Evolutionary conservation across 768 basidiomycete genomes (phyloP).

Genomic region (Pleurotus platypus): DNA sequence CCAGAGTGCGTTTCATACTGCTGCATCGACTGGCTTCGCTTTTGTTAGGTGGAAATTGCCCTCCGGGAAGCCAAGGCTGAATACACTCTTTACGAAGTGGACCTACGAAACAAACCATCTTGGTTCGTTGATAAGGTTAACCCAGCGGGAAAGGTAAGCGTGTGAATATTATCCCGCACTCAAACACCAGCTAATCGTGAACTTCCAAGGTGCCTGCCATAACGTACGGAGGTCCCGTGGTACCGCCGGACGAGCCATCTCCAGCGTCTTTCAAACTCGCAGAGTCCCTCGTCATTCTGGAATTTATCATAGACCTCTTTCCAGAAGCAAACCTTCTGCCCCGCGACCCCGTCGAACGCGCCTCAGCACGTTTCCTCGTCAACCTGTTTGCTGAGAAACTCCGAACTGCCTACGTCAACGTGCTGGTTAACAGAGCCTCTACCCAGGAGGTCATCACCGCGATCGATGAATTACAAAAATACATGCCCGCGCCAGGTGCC

Average conservation of each 20-base stretch:
- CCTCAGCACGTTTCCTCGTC: neutral
- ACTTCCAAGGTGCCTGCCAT: neutral
- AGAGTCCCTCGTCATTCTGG: neutral
- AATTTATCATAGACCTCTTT: neutral
- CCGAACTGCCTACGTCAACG: neutral
- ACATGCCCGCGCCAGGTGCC: neutral
- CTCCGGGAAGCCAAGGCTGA: neutral
- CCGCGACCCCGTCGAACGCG: neutral
- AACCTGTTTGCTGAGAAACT: neutral
- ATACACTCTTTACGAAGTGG: neutral
- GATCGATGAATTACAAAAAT: neutral
- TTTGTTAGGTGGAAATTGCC: neutral
- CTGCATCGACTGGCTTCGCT: too few relatives aligned
- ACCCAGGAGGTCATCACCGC: neutral
- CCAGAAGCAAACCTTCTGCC: neutral
- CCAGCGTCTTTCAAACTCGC: neutral
- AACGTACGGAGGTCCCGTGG: neutral
- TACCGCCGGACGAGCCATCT: neutral
- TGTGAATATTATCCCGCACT: neutral
- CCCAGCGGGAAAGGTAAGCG: neutral
- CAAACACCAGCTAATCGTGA: neutral
- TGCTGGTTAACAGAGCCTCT: neutral
- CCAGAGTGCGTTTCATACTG: too few relatives aligned
- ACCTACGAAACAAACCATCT: neutral
- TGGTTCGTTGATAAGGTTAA: constrained; percentile 1